These are phyloP conservation scores for Dictyostelium firmibasis DNA, from an alignment of 78 protist genomes.

Conservation along the genomic window DNA sequence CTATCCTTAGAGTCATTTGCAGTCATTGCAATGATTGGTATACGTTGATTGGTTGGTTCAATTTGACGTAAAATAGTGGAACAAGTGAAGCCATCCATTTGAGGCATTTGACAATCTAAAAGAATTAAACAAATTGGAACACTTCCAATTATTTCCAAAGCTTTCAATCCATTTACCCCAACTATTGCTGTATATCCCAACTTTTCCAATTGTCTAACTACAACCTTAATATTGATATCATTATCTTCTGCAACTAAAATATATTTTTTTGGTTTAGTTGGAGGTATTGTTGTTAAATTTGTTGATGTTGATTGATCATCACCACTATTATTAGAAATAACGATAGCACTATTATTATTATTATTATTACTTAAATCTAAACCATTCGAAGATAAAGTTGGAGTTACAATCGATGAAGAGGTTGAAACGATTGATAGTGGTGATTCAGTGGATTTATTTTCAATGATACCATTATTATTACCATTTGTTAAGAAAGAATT, in stretches of 20 bases:
- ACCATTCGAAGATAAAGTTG: neutral
- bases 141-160: conserved; percentile 32
- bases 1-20: conserved; percentile 74
- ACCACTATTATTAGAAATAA: neutral
- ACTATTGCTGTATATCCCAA: conserved; percentile 44
- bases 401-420: conserved; percentile 4
- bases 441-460: neutral
- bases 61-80: conserved; percentile 62
- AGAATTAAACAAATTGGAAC: conserved; percentile 59
- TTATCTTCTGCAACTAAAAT: conserved; percentile 80
- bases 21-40: conserved; percentile 85
- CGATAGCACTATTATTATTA: neutral
- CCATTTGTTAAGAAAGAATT: neutral
- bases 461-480: neutral
- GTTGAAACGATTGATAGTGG: neutral
- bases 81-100: conserved; percentile 87
- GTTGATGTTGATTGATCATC: neutral
- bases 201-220: conserved; percentile 66
- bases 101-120: conserved; percentile 92
- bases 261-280: neutral
- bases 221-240: conserved; percentile 41
- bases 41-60: conserved; percentile 58
- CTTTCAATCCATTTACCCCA: conserved; percentile 54
- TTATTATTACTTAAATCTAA: neutral
- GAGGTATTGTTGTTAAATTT: neutral